Percentiles rank a stretch among this genome's conserved stretches.
These are phyloP conservation scores for Aspergillus eucalypticola DNA, from an alignment of 2,329 filamentous ascomycete species.

Conservation along the genomic window DNA sequence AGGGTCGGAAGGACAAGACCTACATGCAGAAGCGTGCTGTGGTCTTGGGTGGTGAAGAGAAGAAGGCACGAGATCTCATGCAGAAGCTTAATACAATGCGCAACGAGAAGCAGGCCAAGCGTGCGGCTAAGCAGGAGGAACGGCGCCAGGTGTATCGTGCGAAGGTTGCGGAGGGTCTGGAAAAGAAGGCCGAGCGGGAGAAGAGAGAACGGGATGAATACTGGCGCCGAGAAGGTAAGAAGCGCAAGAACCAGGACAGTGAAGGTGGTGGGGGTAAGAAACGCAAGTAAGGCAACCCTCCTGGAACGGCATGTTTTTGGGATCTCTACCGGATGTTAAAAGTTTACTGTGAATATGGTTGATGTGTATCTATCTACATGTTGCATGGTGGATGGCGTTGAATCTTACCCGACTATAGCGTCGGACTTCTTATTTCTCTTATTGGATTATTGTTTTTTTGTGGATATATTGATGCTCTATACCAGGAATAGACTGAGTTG, in stretches of 20 bases:
- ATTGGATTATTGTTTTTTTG: background rate
- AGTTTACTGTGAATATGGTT: slow-evolving; percentile 18
- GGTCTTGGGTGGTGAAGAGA: slow-evolving; percentile 82
- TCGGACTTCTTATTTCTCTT: background rate
- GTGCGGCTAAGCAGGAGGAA: slow-evolving; percentile 84
- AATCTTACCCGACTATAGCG: slow-evolving; percentile 14
- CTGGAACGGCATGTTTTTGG: slow-evolving; percentile 19
- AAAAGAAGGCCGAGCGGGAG: slow-evolving; percentile 84
- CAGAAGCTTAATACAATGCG: slow-evolving; percentile 88
- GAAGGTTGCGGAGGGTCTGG: slow-evolving; percentile 77
- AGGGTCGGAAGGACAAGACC: slow-evolving; percentile 75
- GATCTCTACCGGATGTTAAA: slow-evolving; percentile 27
- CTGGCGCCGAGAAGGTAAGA: slow-evolving; percentile 88
- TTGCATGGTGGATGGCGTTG: slow-evolving; percentile 28
- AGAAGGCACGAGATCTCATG: slow-evolving; percentile 82
- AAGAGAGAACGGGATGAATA: slow-evolving; percentile 90
- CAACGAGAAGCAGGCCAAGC: slow-evolving; percentile 86
- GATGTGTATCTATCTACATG: slow-evolving; percentile 22
- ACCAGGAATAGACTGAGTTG: slow-evolving; percentile 12
- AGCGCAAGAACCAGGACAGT: slow-evolving; percentile 61
- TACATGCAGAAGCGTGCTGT: slow-evolving; percentile 96
- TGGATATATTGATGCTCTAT: slow-evolving; percentile 4
- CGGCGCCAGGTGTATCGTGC: slow-evolving; percentile 75
- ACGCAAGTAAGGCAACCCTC: slow-evolving; percentile 36
- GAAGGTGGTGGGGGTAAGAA: slow-evolving; percentile 53